Base-by-base conservation (phyloP, 2,329 filamentous ascomycete genomes). In the Penicillium freii region DNA sequence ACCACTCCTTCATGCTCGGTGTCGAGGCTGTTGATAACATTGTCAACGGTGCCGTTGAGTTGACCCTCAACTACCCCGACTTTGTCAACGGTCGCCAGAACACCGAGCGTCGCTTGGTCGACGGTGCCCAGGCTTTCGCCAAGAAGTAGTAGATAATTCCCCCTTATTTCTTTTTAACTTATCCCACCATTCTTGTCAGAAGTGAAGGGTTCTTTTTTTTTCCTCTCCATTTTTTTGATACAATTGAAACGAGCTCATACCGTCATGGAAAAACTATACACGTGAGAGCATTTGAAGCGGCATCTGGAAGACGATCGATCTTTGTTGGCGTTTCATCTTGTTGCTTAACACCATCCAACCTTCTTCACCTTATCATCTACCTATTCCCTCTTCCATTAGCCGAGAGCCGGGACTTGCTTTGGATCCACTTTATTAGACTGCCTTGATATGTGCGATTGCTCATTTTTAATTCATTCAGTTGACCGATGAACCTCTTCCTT, bases 1-100 rank as follows among this genome's bases (percentile, higher is more conserved):
- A 97, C 78, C 92, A 97, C 84, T 93, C 89, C 27, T 97, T 97
- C 79, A 97, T 97, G 92, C 82, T 96, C 62, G 92, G 92, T 73
- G 92, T 96, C 21, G 92, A 97, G 80, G 92, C 92, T 48, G 92
- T 87, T 39, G 92, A 97, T 80, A 86, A 91, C 80, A 91, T 96
- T 72, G 85, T 92, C 77, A 92, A 88, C 76, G 92, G 92, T 66
- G 88, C 90, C 38, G 89, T 92, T 45, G 92, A 97, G 83, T 81
- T 96, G 71, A 96, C 92, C 33, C 85, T 97, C 73, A 96, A 96
- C 84, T 94, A 96, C 82, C 92, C 92, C 59, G 92, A 96, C 80
- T 96, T 96, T 73, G 92, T 97, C 82, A 97, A 97, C 72, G 80
- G 81, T 58, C 78, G 85, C 64, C 76, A 81, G 71, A 88, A 88